phyloP scores from a whole-genome alignment of 257 asterid genomes.

The Lycium ferocissimum region DNA sequence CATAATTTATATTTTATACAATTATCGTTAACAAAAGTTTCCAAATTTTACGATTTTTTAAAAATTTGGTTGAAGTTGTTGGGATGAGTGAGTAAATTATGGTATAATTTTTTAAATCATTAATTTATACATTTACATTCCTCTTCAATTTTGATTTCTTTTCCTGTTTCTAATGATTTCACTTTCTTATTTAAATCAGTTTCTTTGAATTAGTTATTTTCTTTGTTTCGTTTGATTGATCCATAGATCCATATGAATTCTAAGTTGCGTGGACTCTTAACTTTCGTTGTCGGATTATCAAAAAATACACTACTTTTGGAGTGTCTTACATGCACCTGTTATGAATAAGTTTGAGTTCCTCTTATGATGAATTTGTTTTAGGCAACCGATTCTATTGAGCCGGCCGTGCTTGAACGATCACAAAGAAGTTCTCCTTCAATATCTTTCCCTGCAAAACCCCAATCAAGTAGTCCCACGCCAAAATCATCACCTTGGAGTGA shows the following conservation, averaged over 20 bases:
- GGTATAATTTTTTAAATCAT: not conserved
- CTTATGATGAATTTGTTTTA: not conserved
- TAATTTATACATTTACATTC: no score
- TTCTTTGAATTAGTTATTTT: not conserved
- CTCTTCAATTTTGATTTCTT: no score
- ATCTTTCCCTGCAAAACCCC: constrained; percentile 38
- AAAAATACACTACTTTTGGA: not conserved
- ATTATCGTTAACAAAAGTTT: no score
- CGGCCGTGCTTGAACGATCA: not conserved
- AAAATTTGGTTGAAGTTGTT: not conserved
- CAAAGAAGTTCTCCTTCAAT: constrained; percentile 39
- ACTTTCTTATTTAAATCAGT: not conserved
- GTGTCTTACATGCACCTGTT: not conserved
- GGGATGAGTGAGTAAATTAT: not conserved
- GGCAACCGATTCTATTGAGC: not conserved
- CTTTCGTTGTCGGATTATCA: no score
- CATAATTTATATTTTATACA: no score
- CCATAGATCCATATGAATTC: not conserved
- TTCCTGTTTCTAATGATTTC: not conserved
- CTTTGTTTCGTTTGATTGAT: not conserved
- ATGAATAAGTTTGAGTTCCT: not conserved
- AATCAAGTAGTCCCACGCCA: constrained; percentile 43
- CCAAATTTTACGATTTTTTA: not conserved
- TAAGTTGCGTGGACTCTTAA: no score
- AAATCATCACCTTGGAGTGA: constrained; percentile 39